These are phyloP conservation scores for Secale cereale DNA, from an alignment of 176 grass and related monocot species.

Conservation along the genomic window DNA sequence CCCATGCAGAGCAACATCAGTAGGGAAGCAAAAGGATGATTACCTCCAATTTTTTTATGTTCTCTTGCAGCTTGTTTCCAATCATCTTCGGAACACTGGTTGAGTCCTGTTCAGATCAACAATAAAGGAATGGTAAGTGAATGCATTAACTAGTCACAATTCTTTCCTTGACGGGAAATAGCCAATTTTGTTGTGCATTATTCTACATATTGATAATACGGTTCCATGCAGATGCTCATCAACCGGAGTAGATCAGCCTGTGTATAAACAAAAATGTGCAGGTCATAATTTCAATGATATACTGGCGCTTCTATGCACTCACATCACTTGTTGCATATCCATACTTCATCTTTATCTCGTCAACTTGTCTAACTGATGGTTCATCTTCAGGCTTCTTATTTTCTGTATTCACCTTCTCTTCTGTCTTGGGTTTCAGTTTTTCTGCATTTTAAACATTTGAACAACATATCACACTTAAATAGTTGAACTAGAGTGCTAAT, in stretches of 20 bases:
- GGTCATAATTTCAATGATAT: neutral
- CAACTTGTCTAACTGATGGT: constrained; percentile 44
- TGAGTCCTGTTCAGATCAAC: constrained; percentile 57
- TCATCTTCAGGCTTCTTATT: constrained; percentile 59
- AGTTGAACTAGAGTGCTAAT: constrained; percentile 23
- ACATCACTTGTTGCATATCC: constrained; percentile 78
- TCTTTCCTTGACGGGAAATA: neutral
- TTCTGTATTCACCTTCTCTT: constrained; percentile 53
- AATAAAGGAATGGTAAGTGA: neutral
- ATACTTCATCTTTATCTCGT: constrained; percentile 97
- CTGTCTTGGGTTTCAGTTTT: constrained; percentile 74
- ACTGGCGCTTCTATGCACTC: constrained; percentile 29
- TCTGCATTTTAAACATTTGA: constrained; percentile 45
- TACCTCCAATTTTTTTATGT: constrained; percentile 87
- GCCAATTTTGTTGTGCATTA: neutral
- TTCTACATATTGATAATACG: neutral
- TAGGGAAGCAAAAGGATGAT: neutral
- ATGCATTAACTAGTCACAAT: neutral
- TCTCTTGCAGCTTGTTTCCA: constrained; percentile 77
- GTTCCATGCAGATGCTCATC: neutral
- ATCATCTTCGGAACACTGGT: constrained; percentile 71
- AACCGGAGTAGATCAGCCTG: neutral
- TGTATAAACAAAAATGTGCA: neutral
- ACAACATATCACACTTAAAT: neutral
- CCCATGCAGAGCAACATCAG: neutral